Base-by-base conservation (phyloP, 2,329 filamentous ascomycete genomes). In the Botrytis cinerea region DNA sequence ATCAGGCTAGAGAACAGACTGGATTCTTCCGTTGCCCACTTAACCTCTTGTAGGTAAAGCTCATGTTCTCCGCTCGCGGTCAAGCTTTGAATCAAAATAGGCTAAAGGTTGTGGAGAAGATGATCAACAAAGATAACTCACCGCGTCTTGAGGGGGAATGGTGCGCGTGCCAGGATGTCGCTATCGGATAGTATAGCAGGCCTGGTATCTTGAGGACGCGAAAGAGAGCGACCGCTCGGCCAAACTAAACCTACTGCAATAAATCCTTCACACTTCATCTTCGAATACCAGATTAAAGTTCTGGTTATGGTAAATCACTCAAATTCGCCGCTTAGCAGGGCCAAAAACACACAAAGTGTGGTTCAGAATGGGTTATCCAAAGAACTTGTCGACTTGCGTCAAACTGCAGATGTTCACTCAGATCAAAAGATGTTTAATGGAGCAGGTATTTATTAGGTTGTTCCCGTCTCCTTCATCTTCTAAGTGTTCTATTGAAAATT, bases 141-240 rank as follows among this genome's bases (percentile, higher is more conserved):
- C 9, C 25, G 25, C 25, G 25, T 9, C 0, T 6, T 1, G 51
- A 16, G 6, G 10, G 6, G 10, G 0, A 48, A 48, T 12, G 2
- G 0, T 28, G 6, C n/a, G 25, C 4, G n/a, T 16, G 25, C 5
- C n/a, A 5, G 18, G 28, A 54, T 28, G 16, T 54, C 14, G 6
- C 16, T 7, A 54, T 54, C 10, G 28, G 12, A 28, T 12, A n/a
- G 16, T 54, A 54, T 54, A 54, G 6, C 4, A 25, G 4, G n/a
- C 25, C 16, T 16, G 5, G 0, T 2, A 6, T n/a, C 7, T 16
- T 7, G 4, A 28, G 4, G 22, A 25, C 2, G 10, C 2, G 9
- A n/a, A n/a, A 1, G 10, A n/a, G 12, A 51, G 12, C 10, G 46
- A 7, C 3, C 22, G 25, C 48, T n/a, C 9, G 48, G 48, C 22